phyloP scores from a whole-genome alignment of 352 stramenopile genomes.

The Blastocystis hominis region DNA sequence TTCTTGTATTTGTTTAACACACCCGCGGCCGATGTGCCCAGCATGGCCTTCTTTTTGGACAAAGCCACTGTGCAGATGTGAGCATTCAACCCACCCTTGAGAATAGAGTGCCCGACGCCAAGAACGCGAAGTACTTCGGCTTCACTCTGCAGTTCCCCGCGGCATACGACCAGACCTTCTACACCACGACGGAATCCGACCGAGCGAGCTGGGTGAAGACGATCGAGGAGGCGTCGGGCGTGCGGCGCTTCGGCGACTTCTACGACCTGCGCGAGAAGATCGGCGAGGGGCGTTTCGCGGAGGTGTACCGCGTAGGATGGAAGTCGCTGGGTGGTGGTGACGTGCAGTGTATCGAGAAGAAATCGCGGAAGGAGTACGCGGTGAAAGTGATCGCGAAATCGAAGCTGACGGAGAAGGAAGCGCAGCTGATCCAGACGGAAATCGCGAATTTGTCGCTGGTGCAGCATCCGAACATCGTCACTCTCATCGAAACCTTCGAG shows the following conservation, averaged over 20 bases:
- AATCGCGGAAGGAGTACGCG: slow-evolving; percentile 64
- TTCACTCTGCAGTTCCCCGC: slow-evolving; percentile 73
- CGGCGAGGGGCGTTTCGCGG: slow-evolving; percentile 75
- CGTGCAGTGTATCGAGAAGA: slow-evolving; percentile 67
- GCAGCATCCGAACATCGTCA: slow-evolving; percentile 63
- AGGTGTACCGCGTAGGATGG: slow-evolving; percentile 67
- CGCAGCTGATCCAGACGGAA: slow-evolving; percentile 78
- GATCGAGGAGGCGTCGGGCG: slow-evolving; percentile 71
- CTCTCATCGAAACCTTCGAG: slow-evolving; percentile 76
- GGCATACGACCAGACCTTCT: slow-evolving; percentile 72
- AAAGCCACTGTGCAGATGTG: slow-evolving; percentile 61
- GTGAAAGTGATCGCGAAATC: slow-evolving; percentile 86
- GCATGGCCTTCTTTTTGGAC: slow-evolving; percentile 65
- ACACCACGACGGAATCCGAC: slow-evolving; percentile 70
- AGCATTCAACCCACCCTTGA: background rate
- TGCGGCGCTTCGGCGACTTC: slow-evolving; percentile 75
- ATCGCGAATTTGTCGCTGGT: slow-evolving; percentile 85
- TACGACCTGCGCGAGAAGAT: slow-evolving; percentile 77
- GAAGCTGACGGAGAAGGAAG: slow-evolving; percentile 73
- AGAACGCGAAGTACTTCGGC: slow-evolving; percentile 68
- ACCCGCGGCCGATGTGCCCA: slow-evolving; percentile 68
- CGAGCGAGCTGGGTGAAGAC: slow-evolving; percentile 70
- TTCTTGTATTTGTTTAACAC: slow-evolving; percentile 78
- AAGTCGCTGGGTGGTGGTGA: background rate
- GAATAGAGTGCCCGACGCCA: background rate